These are phyloP conservation scores for Eutrema salsugineum DNA, from an alignment of 441 rosid genomes.

Conservation along the genomic window DNA sequence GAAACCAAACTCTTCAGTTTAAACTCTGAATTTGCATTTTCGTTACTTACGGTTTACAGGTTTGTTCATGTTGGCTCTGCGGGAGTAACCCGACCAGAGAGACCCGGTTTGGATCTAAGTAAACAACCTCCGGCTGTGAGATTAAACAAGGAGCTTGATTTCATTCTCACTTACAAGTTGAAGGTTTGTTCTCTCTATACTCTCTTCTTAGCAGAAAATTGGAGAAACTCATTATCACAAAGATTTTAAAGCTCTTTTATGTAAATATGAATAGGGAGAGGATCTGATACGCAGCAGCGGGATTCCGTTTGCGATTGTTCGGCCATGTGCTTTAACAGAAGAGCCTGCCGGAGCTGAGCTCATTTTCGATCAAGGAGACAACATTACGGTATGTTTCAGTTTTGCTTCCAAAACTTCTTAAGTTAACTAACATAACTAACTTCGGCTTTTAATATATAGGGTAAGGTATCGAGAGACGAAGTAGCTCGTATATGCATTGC, in stretches of 20 bases:
- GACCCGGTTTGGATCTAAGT: constrained; percentile 88
- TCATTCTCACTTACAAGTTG: constrained; percentile 79
- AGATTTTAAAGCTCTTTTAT: neutral
- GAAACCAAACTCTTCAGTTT: neutral
- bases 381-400: constrained; percentile 53
- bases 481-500: constrained; percentile 79
- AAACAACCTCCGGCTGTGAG: constrained; percentile 95
- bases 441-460: constrained; percentile 37
- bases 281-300: constrained; percentile 85
- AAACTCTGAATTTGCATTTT: neutral
- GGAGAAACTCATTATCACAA: neutral
- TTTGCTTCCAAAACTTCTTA: neutral
- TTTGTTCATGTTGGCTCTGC: constrained; percentile 92
- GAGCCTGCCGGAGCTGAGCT: constrained; percentile 97
- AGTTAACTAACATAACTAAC: constrained; percentile 11
- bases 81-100: constrained; percentile 89
- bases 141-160: constrained; percentile 88
- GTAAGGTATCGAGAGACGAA: constrained; percentile 91
- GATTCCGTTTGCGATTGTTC: constrained; percentile 73
- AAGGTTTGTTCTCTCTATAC: constrained; percentile 43
- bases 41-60: constrained; percentile 37
- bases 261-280: constrained; percentile 52
- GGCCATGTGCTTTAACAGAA: constrained; percentile 92
- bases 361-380: constrained; percentile 89
- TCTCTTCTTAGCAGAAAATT: neutral